Evolutionary conservation across 495 filamentous ascomycete species (phyloP).

Genomic region (Emericellopsis terricola): DNA sequence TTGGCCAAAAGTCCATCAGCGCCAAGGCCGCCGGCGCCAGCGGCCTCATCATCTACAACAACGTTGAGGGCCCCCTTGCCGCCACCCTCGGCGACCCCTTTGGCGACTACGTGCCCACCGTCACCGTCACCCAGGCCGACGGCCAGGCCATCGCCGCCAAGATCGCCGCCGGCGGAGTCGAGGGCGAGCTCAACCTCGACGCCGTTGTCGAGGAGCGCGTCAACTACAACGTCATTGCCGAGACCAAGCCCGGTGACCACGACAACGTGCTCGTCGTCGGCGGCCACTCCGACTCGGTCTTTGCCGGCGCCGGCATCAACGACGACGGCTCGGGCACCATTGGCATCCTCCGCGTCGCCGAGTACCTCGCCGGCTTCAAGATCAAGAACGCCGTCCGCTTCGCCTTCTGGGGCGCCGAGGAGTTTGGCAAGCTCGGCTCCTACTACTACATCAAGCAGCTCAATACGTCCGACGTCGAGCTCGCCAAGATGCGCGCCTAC

Average conservation of each 20-base stretch:
- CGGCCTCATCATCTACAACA: constrained; percentile 49
- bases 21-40: constrained; percentile 42
- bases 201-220: constrained; percentile 5
- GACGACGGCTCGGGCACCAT: constrained; percentile 20
- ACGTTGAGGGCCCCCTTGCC: constrained; percentile 28
- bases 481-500: constrained; percentile 19
- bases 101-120: constrained; percentile 30
- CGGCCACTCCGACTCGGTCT: constrained; percentile 25
- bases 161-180: constrained; percentile 16
- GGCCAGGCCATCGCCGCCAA: constrained; percentile 27
- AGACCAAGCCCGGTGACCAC: constrained; percentile 19
- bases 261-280: constrained; percentile 22
- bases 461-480: constrained; percentile 19
- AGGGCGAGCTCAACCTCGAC: constrained; percentile 12
- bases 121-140: constrained; percentile 32
- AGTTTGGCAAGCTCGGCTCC: constrained; percentile 27
- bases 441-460: constrained; percentile 18
- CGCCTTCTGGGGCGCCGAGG: constrained; percentile 29
- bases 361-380: constrained; percentile 11
- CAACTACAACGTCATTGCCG: constrained; percentile 17
- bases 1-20: constrained; percentile 37
- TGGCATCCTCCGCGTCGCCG: constrained; percentile 20
- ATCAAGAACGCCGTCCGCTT: constrained; percentile 22
- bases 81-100: constrained; percentile 36
- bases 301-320: constrained; percentile 21